Percentiles rank a stretch among this genome's conserved stretches.
Conservation (phyloP, 2,329 filamentous ascomycete species). For the Aspergillus pseudonomiae region DNA sequence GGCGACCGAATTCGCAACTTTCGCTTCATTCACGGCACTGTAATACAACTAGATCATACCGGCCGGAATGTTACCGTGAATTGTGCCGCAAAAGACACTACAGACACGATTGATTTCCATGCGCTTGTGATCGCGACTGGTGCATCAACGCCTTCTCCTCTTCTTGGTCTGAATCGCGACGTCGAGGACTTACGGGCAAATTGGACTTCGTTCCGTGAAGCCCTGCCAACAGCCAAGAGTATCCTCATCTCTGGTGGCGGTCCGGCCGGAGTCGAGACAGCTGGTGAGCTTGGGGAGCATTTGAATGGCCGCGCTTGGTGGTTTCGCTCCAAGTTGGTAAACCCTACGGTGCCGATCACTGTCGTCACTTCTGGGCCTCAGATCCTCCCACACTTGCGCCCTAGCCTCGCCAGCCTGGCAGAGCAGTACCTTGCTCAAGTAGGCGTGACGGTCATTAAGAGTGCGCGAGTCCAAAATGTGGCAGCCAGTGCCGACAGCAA, state of each 20-base stretch:
- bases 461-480: slow-evolving; percentile 41
- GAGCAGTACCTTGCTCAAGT: slow-evolving; percentile 48
- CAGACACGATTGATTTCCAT: slow-evolving; percentile 39
- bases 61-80: slow-evolving; percentile 36
- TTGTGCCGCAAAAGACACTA: not conserved
- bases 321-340: slow-evolving; percentile 30
- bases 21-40: slow-evolving; percentile 48
- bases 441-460: slow-evolving; percentile 53
- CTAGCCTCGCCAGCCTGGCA: slow-evolving; percentile 44
- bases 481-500: slow-evolving; percentile 29
- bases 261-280: slow-evolving; percentile 48
- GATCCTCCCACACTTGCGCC: slow-evolving; percentile 48
- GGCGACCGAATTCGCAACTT: slow-evolving; percentile 45
- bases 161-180: slow-evolving; percentile 45
- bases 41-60: slow-evolving; percentile 19
- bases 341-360: slow-evolving; percentile 48
- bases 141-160: slow-evolving; percentile 49
- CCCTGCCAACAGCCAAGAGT: slow-evolving; percentile 42
- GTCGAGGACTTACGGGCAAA: slow-evolving; percentile 34
- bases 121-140: slow-evolving; percentile 56
- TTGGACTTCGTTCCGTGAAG: slow-evolving; percentile 47
- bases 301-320: slow-evolving; percentile 52
- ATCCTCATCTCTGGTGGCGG: slow-evolving; percentile 45
- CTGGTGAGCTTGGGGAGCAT: slow-evolving; percentile 56
- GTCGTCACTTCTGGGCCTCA: slow-evolving; percentile 44